Conservation (phyloP, 208 protist species). For the Trypanosoma brucei region DNA sequence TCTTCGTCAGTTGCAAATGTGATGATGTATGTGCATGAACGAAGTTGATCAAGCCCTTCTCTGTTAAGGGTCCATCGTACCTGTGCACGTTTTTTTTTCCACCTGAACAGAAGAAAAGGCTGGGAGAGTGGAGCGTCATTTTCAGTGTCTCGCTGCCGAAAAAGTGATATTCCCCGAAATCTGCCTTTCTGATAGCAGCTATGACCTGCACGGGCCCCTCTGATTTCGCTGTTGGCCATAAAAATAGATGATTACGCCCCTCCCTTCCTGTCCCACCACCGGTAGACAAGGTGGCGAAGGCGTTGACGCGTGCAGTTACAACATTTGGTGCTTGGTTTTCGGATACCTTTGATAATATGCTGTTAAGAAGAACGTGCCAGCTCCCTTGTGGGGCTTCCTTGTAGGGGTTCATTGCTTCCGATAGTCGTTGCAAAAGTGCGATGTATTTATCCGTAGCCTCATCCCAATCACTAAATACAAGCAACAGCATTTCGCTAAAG, state of each 20-base stretch:
- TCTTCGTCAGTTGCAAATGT: constrained; percentile 7
- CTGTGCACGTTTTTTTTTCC: background rate
- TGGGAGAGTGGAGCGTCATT: constrained; percentile 12
- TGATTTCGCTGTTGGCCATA: background rate
- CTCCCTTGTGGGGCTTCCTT: background rate
- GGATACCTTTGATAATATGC: background rate
- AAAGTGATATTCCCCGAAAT: constrained; percentile 7
- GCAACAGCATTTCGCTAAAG: constrained; percentile 42
- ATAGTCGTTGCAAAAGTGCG: constrained; percentile 18
- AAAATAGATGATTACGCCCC: background rate
- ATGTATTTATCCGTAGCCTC: constrained; percentile 26
- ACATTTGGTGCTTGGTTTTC: background rate
- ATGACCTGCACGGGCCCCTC: constrained; percentile 18
- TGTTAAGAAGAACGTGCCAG: background rate
- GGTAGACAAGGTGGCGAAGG: constrained; percentile 6
- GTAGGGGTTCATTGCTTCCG: background rate
- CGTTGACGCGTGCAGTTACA: background rate
- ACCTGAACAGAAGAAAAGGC: constrained; percentile 18
- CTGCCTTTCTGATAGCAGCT: constrained; percentile 23
- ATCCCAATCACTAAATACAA: constrained; percentile 64
- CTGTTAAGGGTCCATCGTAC: constrained; percentile 1
- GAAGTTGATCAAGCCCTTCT: constrained; percentile 9
- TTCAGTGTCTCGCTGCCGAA: background rate
- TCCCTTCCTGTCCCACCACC: background rate
- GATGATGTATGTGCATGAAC: constrained; percentile 11